These are phyloP conservation scores for Xylariaceae sp. DNA, from an alignment of 2,329 filamentous ascomycete genomes.

Conservation along the genomic window DNA sequence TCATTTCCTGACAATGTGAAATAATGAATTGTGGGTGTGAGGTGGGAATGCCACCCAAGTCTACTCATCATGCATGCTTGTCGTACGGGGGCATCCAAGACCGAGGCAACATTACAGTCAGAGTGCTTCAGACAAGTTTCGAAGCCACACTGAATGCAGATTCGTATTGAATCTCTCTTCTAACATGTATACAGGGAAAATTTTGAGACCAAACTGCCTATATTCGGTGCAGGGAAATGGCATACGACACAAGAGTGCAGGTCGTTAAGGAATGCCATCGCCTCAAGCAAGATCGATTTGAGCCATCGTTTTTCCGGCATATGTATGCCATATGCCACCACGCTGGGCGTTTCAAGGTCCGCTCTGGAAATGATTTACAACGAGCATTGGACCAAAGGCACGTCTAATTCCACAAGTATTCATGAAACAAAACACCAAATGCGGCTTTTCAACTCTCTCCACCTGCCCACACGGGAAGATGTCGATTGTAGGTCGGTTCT, in stretches of 20 bases:
- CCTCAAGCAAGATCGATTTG: slow-evolving; percentile 26
- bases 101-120: too few relatives aligned
- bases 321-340: slow-evolving; percentile 29
- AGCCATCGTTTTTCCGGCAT: slow-evolving; percentile 29
- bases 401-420: slow-evolving; percentile 1
- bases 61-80: neutral
- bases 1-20: neutral
- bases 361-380: slow-evolving; percentile 30
- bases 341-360: slow-evolving; percentile 29
- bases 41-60: neutral
- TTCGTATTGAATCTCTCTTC: neutral
- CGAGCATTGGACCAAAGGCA: slow-evolving; percentile 25
- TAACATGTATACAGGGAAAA: slow-evolving; percentile 7
- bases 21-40: neutral
- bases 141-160: neutral
- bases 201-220: slow-evolving; percentile 14
- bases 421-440: slow-evolving; percentile 30
- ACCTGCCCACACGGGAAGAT: slow-evolving; percentile 12
- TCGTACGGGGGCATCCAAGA: too few relatives aligned
- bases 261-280: slow-evolving; percentile 32
- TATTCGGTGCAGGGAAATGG: slow-evolving; percentile 26
- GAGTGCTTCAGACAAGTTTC: too few relatives aligned
- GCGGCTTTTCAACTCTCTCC: slow-evolving; percentile 31
- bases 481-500: neutral
- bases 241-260: slow-evolving; percentile 25